phyloP scores from a whole-genome alignment of 345 rosid species.

The Erodium maritimum region DNA sequence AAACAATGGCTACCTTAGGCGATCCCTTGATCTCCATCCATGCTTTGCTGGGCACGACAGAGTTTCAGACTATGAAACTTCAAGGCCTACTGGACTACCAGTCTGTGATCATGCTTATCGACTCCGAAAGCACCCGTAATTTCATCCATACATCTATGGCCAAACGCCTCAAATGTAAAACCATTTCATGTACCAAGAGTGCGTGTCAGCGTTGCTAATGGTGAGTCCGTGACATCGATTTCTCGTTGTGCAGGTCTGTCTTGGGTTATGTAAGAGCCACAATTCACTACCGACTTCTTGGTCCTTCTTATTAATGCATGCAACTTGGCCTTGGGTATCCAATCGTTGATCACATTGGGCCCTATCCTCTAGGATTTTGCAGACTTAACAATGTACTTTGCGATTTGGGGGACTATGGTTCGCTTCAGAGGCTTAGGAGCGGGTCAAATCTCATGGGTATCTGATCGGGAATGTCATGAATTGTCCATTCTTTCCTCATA shows the following conservation, averaged over 20 bases:
- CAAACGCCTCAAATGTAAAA: neutral
- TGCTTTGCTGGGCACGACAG: too few species aligned
- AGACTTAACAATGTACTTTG: neutral
- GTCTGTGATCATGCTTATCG: neutral
- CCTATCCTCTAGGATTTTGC: neutral
- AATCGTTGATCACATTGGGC: too few species aligned
- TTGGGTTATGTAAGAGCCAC: neutral
- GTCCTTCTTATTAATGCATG: too few species aligned
- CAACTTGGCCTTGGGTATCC: too few species aligned
- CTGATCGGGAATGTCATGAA: too few species aligned
- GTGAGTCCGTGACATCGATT: neutral
- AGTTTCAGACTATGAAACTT: constrained; percentile 1
- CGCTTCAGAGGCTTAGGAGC: too few species aligned
- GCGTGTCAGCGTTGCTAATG: neutral
- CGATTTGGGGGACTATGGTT: neutral
- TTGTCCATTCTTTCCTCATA: too few species aligned
- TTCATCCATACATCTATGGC: neutral
- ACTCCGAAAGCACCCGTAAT: too few species aligned
- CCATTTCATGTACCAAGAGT: neutral
- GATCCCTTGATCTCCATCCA: neutral
- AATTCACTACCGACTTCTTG: neutral
- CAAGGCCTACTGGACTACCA: neutral
- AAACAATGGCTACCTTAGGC: neutral
- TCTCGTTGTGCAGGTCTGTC: neutral
- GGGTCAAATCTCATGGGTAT: too few species aligned